Evolutionary conservation across 305 asterid genomes (phyloP), one percentile per base, ranked within the genome.

Genomic region (Fraxinus sp.): DNA sequence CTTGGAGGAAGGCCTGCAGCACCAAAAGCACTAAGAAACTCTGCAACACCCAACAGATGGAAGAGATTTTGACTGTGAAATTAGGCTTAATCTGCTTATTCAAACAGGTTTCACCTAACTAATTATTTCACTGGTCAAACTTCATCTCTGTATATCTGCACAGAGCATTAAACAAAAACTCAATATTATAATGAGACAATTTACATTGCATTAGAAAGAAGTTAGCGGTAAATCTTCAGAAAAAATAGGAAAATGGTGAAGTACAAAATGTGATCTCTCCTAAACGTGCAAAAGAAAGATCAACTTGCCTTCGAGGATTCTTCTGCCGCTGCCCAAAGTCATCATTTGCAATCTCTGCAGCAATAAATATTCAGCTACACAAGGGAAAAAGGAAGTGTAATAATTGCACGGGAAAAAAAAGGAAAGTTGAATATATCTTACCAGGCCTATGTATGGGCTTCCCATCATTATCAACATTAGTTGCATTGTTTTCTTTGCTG

Each of bases 121-220:
- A 85, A 77, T 81, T 68, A 87, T 86, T 84, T 95, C 97, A 94
- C 89, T 90, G 93, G 88, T 91, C 97, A 81, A 96, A 96, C 86
- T 93, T 93, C 99, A 96, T 96, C 89, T 93, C 98, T 24, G 98
- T 90, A 84, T 96, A 95, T 94, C 99, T 95, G 97, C 89, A 88
- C 64, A 62, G 78, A 80, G 62, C 22, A 72, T 11, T 20, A 41
- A 44, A 82, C 36, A 6, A 78, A 80, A 55, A 55, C 5, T 77
- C 30, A 84, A 2, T 33, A 78, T 39, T 18, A n/a, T 39, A 14
- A 71, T 30, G 4, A 71, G 44, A 33, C 18, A 71, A 16, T 8
- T 71, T 32, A 71, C 3, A 71, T 16, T 11, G 76, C 76, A 1
- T 32, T 71, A 30, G 76, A 70, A 26, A 70, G 24, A 71, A 71